Base-by-base conservation (phyloP, 139 green algal genomes). In the Coelastrella sp. region DNA sequence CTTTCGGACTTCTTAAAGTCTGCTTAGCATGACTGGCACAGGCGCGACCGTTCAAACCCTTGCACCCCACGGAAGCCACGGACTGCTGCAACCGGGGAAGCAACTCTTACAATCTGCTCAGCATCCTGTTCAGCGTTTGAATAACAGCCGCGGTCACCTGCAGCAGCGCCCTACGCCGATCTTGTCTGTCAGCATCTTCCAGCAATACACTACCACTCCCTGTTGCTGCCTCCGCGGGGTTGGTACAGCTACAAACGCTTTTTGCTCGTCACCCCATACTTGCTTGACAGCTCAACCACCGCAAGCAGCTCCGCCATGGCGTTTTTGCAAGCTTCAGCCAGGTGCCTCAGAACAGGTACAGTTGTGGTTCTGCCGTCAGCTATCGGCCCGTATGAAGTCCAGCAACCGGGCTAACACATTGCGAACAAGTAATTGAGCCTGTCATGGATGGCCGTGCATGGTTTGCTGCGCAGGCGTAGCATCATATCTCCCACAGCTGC, bases 331-430 rank as follows among this genome's bases (percentile, higher is more conserved):
- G 68, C 68, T 32, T 76, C 68, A 76, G 65, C n/a, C 16, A 32
- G 82, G 65, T 61, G 82, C 47, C 20, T 87, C 11, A 64, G 82
- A 56, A 65, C 82, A 87, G 82, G 82, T 87, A n/a, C 13, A 54
- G 10, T 60, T 57, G n/a, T 73, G 80, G 10, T 57, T n/a, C 59
- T 83, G 54, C 77, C 58, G 77, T 47, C 60, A 47, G n/a, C 7
- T n/a, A 5, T 20, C 19, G 54, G 64, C 64, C 64, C 64, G 32
- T 47, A 47, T 47, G 32, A 47, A 47, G 32, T 47, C 32, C 32
- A 47, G 32, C 32, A 47, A 47, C 32, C 32, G 32, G 32, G 32
- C 32, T 47, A 47, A 47, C 32, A 47, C 32, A 47, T 47, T 47
- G 1, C 32, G 32, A 47, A 47, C 32, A 47, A 1, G 32, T 47